Percentiles rank a stretch among this genome's conserved stretches.
These are phyloP conservation scores for Cadophora malorum DNA, from an alignment of 2,329 filamentous ascomycete species.

Conservation along the genomic window DNA sequence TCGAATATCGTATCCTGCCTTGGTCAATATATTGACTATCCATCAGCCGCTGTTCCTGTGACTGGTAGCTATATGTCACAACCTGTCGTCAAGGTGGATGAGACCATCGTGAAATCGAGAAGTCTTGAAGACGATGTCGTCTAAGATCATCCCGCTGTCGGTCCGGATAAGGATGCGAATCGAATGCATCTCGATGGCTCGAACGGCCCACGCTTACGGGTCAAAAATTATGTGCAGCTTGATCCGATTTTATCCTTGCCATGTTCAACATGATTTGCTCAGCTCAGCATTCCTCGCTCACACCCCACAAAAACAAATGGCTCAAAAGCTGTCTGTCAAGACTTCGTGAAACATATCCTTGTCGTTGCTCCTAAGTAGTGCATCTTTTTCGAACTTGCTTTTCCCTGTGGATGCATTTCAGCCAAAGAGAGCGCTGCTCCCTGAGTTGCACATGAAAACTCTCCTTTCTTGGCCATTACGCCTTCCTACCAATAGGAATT, in stretches of 20 bases:
- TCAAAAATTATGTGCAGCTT: conserved; percentile 5
- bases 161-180: conserved; percentile 4
- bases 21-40: conserved; percentile 9
- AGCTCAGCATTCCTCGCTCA: not conserved
- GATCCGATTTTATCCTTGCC: conserved; percentile 8
- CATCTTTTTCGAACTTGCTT: conserved; percentile 4
- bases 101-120: not conserved
- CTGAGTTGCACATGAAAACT: conserved; percentile 5
- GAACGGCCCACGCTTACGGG: conserved; percentile 12
- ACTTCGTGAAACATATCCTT: conserved; percentile 9
- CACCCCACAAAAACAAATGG: conserved; percentile 9
- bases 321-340: conserved; percentile 8
- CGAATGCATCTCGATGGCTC: conserved; percentile 9
- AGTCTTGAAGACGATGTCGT: conserved; percentile 6
- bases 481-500: not conserved
- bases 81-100: not conserved
- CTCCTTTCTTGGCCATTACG: not conserved
- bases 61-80: not conserved
- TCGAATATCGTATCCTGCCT: conserved; percentile 2
- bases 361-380: not conserved
- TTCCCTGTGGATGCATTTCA: conserved; percentile 1
- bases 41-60: not conserved
- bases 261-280: not conserved
- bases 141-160: conserved; percentile 6
- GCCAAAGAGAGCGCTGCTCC: conserved; percentile 3